Base-by-base conservation (phyloP, 202 grass and related monocot species). In the Cymbopogon flexuosus region DNA sequence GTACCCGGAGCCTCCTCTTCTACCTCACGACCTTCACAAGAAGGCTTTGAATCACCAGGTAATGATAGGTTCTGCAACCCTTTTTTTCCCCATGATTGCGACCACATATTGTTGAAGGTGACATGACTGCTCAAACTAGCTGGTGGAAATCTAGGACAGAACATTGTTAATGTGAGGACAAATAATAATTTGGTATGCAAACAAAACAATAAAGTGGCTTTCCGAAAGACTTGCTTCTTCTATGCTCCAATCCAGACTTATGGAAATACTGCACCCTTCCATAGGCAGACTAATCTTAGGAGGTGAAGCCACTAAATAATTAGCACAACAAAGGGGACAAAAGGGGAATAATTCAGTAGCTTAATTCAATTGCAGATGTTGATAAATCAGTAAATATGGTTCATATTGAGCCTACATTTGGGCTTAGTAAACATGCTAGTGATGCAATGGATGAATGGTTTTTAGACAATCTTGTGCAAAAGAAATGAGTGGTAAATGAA, bases 31-130 rank as follows among this genome's bases (percentile, higher is more conserved):
- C 85, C 68, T 87, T 62, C 91, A 88, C 78, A 88, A 74, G 79
- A 98, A 94, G 80, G 84, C 95, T 84, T 65, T 94, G 51, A 98
- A 93, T 91, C 80, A 80, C 72, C 95, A 98, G 92, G 92, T 93
- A 84, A 80, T 2, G 2, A 82, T 70, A 65, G 54, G 79, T 80
- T 66, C 14, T 80, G 12, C 30, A 60, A 51, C 27, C 39, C 21
- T 16, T 62, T 51, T 29, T 33, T 3, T n/a, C 0, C 0, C 10
- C 2, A 42, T 51, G 29, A 51, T 47, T 49, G 46, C n/a, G 7
- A 57, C 58, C 72, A 52, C 0, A 73, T 19, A 5, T 85, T 64
- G 7, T 41, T 18, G 34, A 70, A 10, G 31, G 63, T 83, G 16
- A 24, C 29, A 60, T 23, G 21, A 67, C 8, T 73, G 10, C 42